Conservation (phyloP, 768 basidiomycete genomes). For the Holtermanniella nyarrowii region DNA sequence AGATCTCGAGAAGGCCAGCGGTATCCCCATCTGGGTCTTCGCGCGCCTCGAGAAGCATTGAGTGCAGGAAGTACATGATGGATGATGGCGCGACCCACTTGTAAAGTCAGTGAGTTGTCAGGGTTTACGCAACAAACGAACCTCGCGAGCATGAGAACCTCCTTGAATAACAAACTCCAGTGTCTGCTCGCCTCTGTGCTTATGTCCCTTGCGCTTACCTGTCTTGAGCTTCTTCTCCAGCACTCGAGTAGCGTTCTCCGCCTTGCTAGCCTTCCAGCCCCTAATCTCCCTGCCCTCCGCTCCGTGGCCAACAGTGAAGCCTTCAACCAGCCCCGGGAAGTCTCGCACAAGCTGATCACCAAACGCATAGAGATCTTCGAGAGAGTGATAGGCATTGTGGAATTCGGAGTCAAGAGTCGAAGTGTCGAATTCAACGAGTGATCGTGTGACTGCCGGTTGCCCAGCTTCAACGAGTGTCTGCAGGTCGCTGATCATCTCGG, state of each 20-base stretch:
- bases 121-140: no score
- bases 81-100: slow-evolving; percentile 76
- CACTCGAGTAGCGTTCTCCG: background rate
- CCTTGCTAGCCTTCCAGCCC: slow-evolving; percentile 23
- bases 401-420: slow-evolving; percentile 25
- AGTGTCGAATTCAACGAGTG: slow-evolving; percentile 10
- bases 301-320: slow-evolving; percentile 24
- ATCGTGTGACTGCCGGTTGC: background rate
- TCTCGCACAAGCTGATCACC: slow-evolving; percentile 17
- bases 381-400: slow-evolving; percentile 33
- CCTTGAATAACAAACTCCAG: slow-evolving; percentile 59
- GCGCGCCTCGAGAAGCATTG: slow-evolving; percentile 49
- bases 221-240: slow-evolving; percentile 16
- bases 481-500: slow-evolving; percentile 15
- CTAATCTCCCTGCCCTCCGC: slow-evolving; percentile 29
- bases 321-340: slow-evolving; percentile 18
- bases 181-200: slow-evolving; percentile 35
- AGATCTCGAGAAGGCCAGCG: slow-evolving; percentile 47
- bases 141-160: slow-evolving; percentile 68
- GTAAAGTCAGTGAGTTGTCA: no score
- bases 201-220: slow-evolving; percentile 6
- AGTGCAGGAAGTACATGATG: slow-evolving; percentile 61
- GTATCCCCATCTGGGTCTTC: slow-evolving; percentile 43
- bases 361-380: slow-evolving; percentile 30
- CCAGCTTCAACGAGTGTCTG: slow-evolving; percentile 19